These are phyloP conservation scores for Aeminium ludgeri DNA, from an alignment of 495 filamentous ascomycete species.

Conservation along the genomic window DNA sequence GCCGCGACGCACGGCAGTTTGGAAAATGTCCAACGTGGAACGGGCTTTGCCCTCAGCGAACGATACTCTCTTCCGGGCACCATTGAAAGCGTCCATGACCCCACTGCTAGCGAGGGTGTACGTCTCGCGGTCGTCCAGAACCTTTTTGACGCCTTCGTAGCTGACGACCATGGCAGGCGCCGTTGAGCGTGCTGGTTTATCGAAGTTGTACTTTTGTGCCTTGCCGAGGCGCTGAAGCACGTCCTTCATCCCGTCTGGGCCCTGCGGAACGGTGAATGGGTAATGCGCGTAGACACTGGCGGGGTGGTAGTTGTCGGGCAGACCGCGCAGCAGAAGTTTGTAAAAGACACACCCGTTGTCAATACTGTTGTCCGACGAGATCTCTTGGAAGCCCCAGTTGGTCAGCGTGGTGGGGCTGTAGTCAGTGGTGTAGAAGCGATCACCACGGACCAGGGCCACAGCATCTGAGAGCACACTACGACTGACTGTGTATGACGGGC, in stretches of 20 bases:
- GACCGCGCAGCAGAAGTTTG: conserved; percentile 43
- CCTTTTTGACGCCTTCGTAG: conserved; percentile 32
- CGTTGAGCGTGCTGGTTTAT: conserved; percentile 25
- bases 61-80: conserved; percentile 29
- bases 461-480: conserved; percentile 75
- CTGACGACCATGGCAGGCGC: conserved; percentile 30
- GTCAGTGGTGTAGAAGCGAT: conserved; percentile 67
- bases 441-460: conserved; percentile 66
- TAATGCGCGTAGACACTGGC: conserved; percentile 43
- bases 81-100: conserved; percentile 36
- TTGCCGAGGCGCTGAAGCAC: conserved; percentile 32
- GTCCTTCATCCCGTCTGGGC: conserved; percentile 29
- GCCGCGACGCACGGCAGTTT: not conserved
- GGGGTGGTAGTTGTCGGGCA: conserved; percentile 40
- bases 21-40: conserved; percentile 33
- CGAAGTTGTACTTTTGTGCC: conserved; percentile 35
- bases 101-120: conserved; percentile 43
- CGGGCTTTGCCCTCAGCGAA: conserved; percentile 39
- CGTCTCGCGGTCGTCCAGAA: conserved; percentile 32
- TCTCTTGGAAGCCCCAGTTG: conserved; percentile 54
- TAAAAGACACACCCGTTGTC: conserved; percentile 44
- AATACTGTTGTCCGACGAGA: conserved; percentile 30
- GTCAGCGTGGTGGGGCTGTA: conserved; percentile 59
- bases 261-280: conserved; percentile 37
- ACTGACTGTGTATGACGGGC: conserved; percentile 67